Conservation (phyloP, 108 stramenopile genomes). For the Nitzschia putrida region DNA sequence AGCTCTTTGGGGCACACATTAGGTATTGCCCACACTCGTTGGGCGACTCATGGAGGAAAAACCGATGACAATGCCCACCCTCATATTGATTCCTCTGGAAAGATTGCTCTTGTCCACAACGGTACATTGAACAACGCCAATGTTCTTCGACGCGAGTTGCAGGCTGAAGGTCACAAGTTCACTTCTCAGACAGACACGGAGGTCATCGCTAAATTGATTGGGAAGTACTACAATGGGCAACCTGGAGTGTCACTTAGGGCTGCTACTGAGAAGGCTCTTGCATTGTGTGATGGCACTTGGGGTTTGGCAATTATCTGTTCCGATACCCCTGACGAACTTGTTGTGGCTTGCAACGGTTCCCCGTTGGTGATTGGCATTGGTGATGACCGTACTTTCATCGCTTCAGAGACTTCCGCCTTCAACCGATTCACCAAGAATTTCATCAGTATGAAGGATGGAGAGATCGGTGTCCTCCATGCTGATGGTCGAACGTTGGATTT, state of each 20-base stretch:
- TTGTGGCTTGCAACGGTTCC: conserved; percentile 97
- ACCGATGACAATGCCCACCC: conserved; percentile 99
- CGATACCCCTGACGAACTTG: conserved; percentile 87
- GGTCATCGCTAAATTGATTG: conserved; percentile 96
- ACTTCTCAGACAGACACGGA: conserved; percentile 97
- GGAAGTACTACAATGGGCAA: conserved; percentile 65
- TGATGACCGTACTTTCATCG: conserved; percentile 91
- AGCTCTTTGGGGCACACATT: conserved; percentile 69
- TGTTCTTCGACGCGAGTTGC: conserved; percentile 86
- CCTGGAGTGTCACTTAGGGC: conserved; percentile 55
- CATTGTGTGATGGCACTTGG: conserved; percentile 92
- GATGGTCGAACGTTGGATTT: conserved; percentile 91
- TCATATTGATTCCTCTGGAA: conserved; percentile 90
- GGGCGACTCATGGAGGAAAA: conserved; percentile 99
- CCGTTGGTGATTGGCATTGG: conserved; percentile 96
- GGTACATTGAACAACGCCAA: conserved; percentile 97
- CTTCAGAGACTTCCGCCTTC: conserved; percentile 97
- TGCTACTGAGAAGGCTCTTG: conserved; percentile 87
- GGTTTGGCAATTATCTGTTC: conserved; percentile 88
- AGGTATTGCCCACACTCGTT: conserved; percentile 99
- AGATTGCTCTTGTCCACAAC: conserved; percentile 98
- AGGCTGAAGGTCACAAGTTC: conserved; percentile 83
- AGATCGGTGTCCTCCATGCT: conserved; percentile 93
- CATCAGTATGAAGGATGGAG: conserved; percentile 98
- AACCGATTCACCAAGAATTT: conserved; percentile 98